Base-by-base conservation (phyloP, 164 flowering plant species). In the Malania oleifera region DNA sequence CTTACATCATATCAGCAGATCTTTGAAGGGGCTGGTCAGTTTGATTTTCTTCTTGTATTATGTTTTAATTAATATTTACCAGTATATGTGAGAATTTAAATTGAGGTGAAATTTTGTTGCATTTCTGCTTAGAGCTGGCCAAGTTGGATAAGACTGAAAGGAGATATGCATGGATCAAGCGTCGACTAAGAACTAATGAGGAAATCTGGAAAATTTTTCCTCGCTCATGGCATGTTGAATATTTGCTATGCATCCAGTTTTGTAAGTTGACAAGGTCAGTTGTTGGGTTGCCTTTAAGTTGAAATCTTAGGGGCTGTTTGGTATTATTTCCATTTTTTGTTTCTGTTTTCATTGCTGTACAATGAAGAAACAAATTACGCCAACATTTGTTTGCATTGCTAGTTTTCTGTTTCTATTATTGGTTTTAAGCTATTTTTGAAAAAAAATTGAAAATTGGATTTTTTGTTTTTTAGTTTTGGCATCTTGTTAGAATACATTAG, bases 141-240 rank as follows among this genome's bases (percentile, higher is more conserved):
- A 95, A 91, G 72, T 56, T 95, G 76, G 97, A 95, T 65, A 91
- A 95, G 72, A 77, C 97, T 34, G 99, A 95, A 66, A 55, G 99
- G 64, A 83, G 97, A 67, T 95, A 95, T 79, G 97, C 95, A 56
- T 95, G 97, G 99, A 91, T 95, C 63, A 95, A 95, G 76, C 95
- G 97, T 29, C 84, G 96, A 29, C 70, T 95, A 23, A 81, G 99
- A 73, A 79, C 99, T 34, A 95, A 95, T 77, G 99, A 95, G 66
- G 97, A 95, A 55, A 87, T 95, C 51, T 95, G 97, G 97, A 91
- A 87, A 68, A 85, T 88, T 19, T 95, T 95, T 69, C 99, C 96
- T 49, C 44, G 82, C 59, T 75, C 95, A 55, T 95, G 99, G 99
- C 91, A 86, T 72, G 97, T 89, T 62, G 82, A 79, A 24, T 91